Evolutionary conservation across 129 eudicot species (phyloP).

Genomic region (Glebionis coronaria): DNA sequence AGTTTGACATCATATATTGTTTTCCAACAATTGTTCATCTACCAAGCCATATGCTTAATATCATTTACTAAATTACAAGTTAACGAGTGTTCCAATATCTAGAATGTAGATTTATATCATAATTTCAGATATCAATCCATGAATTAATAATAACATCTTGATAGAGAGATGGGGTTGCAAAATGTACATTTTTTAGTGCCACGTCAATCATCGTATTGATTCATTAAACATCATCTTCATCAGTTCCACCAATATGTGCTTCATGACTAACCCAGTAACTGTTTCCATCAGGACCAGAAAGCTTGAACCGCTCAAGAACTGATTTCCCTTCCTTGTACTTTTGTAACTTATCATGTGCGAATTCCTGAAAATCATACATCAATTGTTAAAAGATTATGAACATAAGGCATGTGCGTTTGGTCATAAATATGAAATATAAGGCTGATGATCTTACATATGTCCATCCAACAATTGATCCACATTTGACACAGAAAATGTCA

Average conservation of each 20-base stretch:
- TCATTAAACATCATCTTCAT: conserved; percentile 61
- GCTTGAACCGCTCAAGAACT: conserved; percentile 74
- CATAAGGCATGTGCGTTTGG: not conserved
- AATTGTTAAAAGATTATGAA: not conserved
- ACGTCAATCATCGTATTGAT: not conserved
- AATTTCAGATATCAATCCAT: too few species aligned
- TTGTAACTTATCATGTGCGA: conserved; percentile 65
- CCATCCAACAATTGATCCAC: conserved; percentile 89
- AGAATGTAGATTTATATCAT: too few species aligned
- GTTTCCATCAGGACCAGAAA: conserved; percentile 81
- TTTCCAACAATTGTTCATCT: not conserved
- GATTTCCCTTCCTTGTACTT: conserved; percentile 96
- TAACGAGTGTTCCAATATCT: too few species aligned
- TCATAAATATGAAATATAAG: too few species aligned
- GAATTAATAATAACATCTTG: not conserved
- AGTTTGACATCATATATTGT: not conserved
- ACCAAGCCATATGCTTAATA: conserved; percentile 4
- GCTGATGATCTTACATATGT: conserved; percentile 53
- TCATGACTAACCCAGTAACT: conserved; percentile 65
- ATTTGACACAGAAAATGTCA: conserved; percentile 74
- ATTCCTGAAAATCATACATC: conserved; percentile 42
- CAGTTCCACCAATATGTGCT: conserved; percentile 69
- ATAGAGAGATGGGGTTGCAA: not conserved
- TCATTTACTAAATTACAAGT: too few species aligned
- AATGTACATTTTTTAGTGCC: not conserved